Evolutionary conservation across 345 rosid species (phyloP).

Genomic region (Citrus hindsii): DNA sequence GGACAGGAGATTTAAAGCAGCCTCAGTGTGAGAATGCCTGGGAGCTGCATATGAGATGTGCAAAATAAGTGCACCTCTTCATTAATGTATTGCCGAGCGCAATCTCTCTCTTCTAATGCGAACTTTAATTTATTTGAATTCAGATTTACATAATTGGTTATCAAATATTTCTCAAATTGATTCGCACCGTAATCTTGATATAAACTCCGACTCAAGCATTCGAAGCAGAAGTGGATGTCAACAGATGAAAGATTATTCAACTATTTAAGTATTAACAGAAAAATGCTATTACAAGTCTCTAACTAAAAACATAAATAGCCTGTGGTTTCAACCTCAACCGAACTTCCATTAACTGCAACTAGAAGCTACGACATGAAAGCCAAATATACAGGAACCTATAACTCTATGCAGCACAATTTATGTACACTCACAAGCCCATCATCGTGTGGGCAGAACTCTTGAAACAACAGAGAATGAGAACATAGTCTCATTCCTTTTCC

Average conservation of each 20-base stretch:
- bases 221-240: neutral
- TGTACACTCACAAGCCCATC: conserved; percentile 15
- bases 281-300: neutral
- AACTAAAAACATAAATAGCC: conserved; percentile 3
- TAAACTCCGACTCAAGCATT: too few relatives aligned
- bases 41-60: neutral
- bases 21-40: neutral
- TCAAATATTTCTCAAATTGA: too few relatives aligned
- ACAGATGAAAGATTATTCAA: neutral
- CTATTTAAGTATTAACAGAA: neutral
- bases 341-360: conserved; percentile 1
- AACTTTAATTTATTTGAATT: neutral
- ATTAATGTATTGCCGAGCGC: neutral
- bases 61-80: neutral
- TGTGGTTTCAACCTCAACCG: neutral
- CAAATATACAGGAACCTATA: neutral
- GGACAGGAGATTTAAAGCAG: neutral
- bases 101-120: neutral
- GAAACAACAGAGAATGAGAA: neutral
- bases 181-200: too few relatives aligned
- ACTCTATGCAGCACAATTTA: neutral
- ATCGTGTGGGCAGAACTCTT: conserved; percentile 11
- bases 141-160: neutral
- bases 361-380: neutral
- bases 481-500: neutral